These are phyloP conservation scores for Spergularia marina DNA, from an alignment of 148 eudicot genomes.

Conservation along the genomic window DNA sequence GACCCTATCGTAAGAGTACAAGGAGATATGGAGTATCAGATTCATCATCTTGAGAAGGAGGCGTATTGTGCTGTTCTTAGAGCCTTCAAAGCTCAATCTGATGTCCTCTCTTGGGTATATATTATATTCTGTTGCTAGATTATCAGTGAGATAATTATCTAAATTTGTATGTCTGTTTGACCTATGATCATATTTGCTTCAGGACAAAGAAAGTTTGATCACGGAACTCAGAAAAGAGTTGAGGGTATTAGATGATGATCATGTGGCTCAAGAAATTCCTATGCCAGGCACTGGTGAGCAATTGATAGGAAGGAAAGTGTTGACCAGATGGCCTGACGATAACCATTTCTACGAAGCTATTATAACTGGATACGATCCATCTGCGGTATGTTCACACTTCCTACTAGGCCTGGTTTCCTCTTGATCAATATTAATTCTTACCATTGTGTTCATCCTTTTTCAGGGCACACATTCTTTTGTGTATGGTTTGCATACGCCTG, in stretches of 20 bases:
- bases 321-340: conserved; percentile 94
- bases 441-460: conserved; percentile 18
- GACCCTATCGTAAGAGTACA: conserved; percentile 44
- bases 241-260: conserved; percentile 91
- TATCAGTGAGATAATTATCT: conserved; percentile 7
- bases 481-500: conserved; percentile 60
- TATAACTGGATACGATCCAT: conserved; percentile 62
- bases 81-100: conserved; percentile 96
- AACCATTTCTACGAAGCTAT: conserved; percentile 87
- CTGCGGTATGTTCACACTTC: conserved; percentile 51
- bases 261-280: conserved; percentile 41
- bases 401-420: conserved; percentile 11
- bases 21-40: conserved; percentile 75
- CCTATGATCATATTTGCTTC: conserved; percentile 18
- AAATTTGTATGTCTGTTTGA: conserved; percentile 24
- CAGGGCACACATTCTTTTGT: conserved; percentile 92
- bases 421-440: conserved; percentile 20
- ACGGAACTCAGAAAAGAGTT: conserved; percentile 94
- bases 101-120: conserved; percentile 91
- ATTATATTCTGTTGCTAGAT: conserved; percentile 2
- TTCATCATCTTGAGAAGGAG: conserved; percentile 88
- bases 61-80: conserved; percentile 83
- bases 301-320: conserved; percentile 73
- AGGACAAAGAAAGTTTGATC: conserved; percentile 91
- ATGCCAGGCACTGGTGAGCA: conserved; percentile 48